Evolutionary conservation across 2,329 filamentous ascomycete species (phyloP), one percentile per base, ranked within the genome.

Genomic region (Colletotrichum costaricense): DNA sequence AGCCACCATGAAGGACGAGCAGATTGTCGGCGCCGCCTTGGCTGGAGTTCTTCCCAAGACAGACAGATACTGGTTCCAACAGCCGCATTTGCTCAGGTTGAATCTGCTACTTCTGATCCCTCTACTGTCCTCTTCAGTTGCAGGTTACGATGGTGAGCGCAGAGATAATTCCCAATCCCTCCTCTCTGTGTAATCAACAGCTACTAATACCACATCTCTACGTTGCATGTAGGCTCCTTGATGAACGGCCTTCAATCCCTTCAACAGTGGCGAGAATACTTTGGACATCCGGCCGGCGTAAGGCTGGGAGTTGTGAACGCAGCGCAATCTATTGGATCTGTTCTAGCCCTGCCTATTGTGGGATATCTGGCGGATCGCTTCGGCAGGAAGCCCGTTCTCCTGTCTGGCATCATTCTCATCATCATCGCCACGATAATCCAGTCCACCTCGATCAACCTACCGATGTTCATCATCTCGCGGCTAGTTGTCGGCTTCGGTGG

Each of bases 71-170:
- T 87, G 86, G 86, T 86, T 83, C 62, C 81, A 82, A 42, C 77
- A 81, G 33, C 79, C 83, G 2, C 85, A 88, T 76, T 79, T 88
- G 0, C 76, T 87, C 12, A 76, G 80, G 22, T 78, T 88, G 19
- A 87, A 88, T 67, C 75, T 86, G 3, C 76, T 87, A 30, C 80
- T 88, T 0, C 73, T 86, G 6, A 78, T 87, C 2, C 85, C 85
- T 1, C n/a, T 75, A 11, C 30, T 73, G 12, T 75, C 73, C 33
- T 75, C 71, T 0, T 63, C 65, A 22, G 71, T 73, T 2, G 63
- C 64, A n/a, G 73, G 73, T 4, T 75, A 70, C 8, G 73, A 75
- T 54, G 73, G 70, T 65, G 26, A 22, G 70, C n/a, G 5, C 1
- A 2, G 1, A 9, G 2, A 11, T 0, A 9, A 4, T 38, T 16